These are phyloP conservation scores for Macroventuria anomochaeta DNA, from an alignment of 2,329 filamentous ascomycete genomes.

Conservation along the genomic window DNA sequence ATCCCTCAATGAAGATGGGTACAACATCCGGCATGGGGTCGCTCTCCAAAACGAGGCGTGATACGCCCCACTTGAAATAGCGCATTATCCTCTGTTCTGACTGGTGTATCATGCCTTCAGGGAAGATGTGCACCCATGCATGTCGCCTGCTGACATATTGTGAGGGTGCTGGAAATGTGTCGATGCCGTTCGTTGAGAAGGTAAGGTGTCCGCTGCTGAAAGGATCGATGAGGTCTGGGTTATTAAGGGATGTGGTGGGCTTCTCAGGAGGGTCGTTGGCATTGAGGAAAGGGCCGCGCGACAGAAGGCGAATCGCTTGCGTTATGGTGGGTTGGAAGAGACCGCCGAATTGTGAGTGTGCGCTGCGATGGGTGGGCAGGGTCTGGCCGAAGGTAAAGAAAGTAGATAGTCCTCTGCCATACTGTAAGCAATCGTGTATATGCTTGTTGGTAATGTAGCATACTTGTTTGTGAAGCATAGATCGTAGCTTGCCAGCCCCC, in stretches of 20 bases:
- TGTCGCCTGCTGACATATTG: constrained; percentile 72
- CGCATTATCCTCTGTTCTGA: constrained; percentile 78
- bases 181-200: constrained; percentile 71
- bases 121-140: constrained; percentile 94
- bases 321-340: constrained; percentile 89
- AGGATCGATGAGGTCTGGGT: constrained; percentile 56
- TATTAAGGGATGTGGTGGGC: constrained; percentile 32
- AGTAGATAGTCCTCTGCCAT: constrained; percentile 65
- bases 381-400: constrained; percentile 94
- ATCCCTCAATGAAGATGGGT: constrained; percentile 93
- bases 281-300: constrained; percentile 59
- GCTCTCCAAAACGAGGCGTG: constrained; percentile 86
- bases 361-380: constrained; percentile 82
- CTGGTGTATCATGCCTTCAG: constrained; percentile 94
- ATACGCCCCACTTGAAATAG: constrained; percentile 98
- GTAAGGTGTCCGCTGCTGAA: constrained; percentile 61
- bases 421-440: constrained; percentile 21
- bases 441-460: constrained; percentile 19
- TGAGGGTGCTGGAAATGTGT: constrained; percentile 74
- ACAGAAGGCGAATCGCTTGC: constrained; percentile 84
- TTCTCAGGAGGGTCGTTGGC: constrained; percentile 35
- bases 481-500: constrained; percentile 91
- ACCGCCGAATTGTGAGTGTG: constrained; percentile 80
- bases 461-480: constrained; percentile 92
- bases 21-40: constrained; percentile 87